phyloP scores from a whole-genome alignment of 495 filamentous ascomycete species.

The Immersiella caudata region DNA sequence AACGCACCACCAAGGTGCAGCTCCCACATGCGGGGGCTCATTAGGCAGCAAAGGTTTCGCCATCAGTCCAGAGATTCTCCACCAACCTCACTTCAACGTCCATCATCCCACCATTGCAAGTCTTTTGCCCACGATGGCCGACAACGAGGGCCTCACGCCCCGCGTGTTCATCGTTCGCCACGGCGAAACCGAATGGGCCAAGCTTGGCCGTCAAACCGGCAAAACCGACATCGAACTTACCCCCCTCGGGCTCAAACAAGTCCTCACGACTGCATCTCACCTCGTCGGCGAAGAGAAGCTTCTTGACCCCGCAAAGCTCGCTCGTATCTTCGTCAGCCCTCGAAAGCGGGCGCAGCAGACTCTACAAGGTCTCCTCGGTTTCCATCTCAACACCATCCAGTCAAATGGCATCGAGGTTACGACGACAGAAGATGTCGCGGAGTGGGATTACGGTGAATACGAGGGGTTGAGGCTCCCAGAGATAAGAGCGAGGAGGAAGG shows the following conservation, averaged over 20 bases:
- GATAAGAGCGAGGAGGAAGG: conserved; percentile 10
- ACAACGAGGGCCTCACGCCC: background rate
- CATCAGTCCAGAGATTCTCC: background rate
- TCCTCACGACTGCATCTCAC: conserved; percentile 6
- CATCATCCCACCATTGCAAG: background rate
- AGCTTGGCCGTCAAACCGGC: conserved; percentile 14
- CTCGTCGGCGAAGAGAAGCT: conserved; percentile 10
- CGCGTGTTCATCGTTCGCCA: conserved; percentile 18
- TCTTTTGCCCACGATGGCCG: background rate
- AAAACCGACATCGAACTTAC: conserved; percentile 12
- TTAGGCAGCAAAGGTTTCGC: background rate
- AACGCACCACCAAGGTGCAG: too few relatives aligned
- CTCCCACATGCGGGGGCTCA: too few relatives aligned
- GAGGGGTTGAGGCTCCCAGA: conserved; percentile 3
- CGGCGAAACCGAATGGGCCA: conserved; percentile 22
- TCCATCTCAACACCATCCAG: background rate
- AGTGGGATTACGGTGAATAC: conserved; percentile 22
- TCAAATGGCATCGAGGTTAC: background rate
- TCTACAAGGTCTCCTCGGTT: background rate
- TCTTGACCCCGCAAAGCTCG: background rate
- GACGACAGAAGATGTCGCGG: conserved; percentile 17
- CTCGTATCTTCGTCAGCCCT: conserved; percentile 11
- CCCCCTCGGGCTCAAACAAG: background rate
- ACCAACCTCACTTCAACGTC: background rate
- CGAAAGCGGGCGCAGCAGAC: conserved; percentile 13